Evolutionary conservation across 2,329 filamentous ascomycete genomes (phyloP).

Genomic region (Aspergillus tubingensis): DNA sequence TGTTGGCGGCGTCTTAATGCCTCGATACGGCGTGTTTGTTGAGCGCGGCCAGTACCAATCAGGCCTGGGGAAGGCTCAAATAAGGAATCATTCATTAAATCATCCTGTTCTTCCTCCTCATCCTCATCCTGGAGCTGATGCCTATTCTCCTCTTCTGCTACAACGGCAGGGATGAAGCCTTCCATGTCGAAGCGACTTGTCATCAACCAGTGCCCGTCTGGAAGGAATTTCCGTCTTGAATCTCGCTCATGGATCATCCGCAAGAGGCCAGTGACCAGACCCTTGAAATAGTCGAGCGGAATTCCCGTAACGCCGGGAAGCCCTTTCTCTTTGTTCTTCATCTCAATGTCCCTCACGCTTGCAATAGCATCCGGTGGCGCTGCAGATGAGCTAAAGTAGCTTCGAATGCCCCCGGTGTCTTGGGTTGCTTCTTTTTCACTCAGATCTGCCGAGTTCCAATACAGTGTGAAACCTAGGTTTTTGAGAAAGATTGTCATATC

Average conservation of each 20-base stretch:
- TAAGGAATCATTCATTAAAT: conserved; percentile 42
- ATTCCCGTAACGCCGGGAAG: conserved; percentile 69
- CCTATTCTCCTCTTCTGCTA: conserved; percentile 78
- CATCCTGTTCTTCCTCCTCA: conserved; percentile 57
- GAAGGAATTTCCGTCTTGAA: conserved; percentile 81
- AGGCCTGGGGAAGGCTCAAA: conserved; percentile 40
- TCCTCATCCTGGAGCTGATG: conserved; percentile 68
- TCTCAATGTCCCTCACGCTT: conserved; percentile 38
- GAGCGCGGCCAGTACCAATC: conserved; percentile 62
- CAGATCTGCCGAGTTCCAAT: conserved; percentile 76
- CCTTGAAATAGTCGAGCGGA: conserved; percentile 75
- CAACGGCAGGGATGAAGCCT: conserved; percentile 81
- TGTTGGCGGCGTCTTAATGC: conserved; percentile 64
- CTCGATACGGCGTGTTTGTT: conserved; percentile 65
- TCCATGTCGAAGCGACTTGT: conserved; percentile 83
- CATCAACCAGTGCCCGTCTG: conserved; percentile 91
- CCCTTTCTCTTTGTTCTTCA: conserved; percentile 47
- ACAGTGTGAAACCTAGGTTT: conserved; percentile 83
- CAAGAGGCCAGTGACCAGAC: conserved; percentile 75
- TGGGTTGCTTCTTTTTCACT: conserved; percentile 44
- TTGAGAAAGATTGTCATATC: conserved; percentile 81
- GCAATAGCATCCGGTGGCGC: conserved; percentile 24
- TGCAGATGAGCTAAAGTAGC: conserved; percentile 45
- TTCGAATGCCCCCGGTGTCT: conserved; percentile 47
- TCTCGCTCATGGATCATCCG: conserved; percentile 91